Evolutionary conservation across 2,329 filamentous ascomycete species (phyloP).

Genomic region (Penicillium sp.): DNA sequence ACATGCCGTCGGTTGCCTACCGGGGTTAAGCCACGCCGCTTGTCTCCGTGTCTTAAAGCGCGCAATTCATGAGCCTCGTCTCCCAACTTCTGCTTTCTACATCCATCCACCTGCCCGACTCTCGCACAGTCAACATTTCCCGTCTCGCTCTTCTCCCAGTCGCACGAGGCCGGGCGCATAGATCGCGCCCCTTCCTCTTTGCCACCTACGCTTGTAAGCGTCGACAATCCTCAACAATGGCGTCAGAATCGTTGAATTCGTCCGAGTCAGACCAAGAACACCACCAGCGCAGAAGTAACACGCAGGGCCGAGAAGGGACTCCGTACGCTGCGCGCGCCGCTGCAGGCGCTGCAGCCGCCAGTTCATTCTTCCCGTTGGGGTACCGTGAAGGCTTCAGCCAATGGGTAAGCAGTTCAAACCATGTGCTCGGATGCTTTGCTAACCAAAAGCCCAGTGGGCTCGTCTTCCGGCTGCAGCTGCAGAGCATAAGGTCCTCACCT

Average conservation of each 20-base stretch:
- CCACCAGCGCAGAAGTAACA: constrained; percentile 16
- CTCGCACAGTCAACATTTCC: neutral
- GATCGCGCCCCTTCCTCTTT: constrained; percentile 4
- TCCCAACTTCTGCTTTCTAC: constrained; percentile 7
- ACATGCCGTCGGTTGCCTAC: constrained; percentile 12
- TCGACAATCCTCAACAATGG: constrained; percentile 32
- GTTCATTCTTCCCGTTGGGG: constrained; percentile 69
- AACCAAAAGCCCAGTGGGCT: constrained; percentile 64
- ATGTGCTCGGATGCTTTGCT: constrained; percentile 9
- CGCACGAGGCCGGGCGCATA: constrained; percentile 1
- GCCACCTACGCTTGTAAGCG: constrained; percentile 13
- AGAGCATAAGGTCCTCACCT: constrained; percentile 83
- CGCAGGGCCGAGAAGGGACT: constrained; percentile 16
- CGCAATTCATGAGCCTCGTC: constrained; percentile 16
- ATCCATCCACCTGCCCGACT: constrained; percentile 2
- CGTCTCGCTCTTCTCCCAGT: neutral
- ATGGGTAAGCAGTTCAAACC: constrained; percentile 63
- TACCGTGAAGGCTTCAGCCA: constrained; percentile 90
- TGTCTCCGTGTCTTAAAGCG: constrained; percentile 18
- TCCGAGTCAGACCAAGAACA: constrained; percentile 29
- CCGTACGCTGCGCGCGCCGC: constrained; percentile 35
- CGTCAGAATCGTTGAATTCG: constrained; percentile 37
- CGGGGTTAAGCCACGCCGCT: constrained; percentile 26
- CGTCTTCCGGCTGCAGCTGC: constrained; percentile 77
- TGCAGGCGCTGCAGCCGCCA: constrained; percentile 29